Conservation (phyloP, 139 green algal genomes). For the Chlamydomonas sp. region DNA sequence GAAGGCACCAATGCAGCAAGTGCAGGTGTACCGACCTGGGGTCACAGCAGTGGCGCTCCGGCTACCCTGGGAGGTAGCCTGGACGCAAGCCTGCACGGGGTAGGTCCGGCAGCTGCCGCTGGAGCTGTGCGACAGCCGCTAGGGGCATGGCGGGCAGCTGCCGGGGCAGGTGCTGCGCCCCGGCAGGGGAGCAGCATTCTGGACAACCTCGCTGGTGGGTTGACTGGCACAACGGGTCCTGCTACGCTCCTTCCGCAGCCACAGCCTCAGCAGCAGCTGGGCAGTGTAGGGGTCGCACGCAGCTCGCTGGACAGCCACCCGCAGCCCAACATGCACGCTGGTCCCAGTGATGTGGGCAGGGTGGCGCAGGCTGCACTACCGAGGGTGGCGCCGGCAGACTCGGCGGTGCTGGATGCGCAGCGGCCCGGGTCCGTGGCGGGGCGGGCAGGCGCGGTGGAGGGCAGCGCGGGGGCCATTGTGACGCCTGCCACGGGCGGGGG, state of each 20-base stretch:
- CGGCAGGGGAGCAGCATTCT: not conserved
- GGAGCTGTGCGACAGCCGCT: not conserved
- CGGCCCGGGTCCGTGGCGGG: too few species aligned
- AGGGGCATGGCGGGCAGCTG: not conserved
- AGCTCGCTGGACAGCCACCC: too few species aligned
- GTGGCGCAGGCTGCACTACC: too few species aligned
- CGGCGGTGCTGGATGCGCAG: not conserved
- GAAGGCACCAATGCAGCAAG: too few species aligned
- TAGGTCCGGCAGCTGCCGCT: not conserved
- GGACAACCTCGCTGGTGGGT: not conserved
- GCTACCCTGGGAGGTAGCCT: too few species aligned
- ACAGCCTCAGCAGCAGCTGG: slow-evolving; percentile 2
- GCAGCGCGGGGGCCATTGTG: not conserved
- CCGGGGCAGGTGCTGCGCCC: not conserved
- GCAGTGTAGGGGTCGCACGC: too few species aligned
- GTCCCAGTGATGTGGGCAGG: too few species aligned
- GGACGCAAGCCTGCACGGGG: not conserved
- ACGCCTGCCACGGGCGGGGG: not conserved
- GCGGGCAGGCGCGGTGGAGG: not conserved
- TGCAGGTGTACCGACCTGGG: too few species aligned
- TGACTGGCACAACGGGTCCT: too few species aligned
- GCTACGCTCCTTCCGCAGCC: not conserved
- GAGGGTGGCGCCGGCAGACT: not conserved
- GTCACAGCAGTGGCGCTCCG: too few species aligned
- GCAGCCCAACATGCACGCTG: too few species aligned